phyloP scores from a whole-genome alignment of 23 red algal species.

The Gracilaria gracilis region DNA sequence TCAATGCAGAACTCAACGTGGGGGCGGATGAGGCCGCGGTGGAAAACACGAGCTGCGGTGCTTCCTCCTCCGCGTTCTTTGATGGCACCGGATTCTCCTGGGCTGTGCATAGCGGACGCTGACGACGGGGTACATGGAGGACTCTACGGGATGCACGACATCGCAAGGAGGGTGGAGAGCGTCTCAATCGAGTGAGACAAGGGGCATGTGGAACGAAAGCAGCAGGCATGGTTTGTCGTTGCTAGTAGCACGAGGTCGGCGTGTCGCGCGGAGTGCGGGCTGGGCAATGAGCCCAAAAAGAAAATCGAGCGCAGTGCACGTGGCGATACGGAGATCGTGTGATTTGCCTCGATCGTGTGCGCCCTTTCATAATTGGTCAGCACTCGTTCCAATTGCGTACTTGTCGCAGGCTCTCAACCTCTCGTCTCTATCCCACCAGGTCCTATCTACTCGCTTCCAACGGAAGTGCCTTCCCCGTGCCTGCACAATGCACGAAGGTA shows the following conservation, averaged over 20 bases:
- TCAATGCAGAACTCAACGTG: slow-evolving; percentile 46
- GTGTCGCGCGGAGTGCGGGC: not conserved
- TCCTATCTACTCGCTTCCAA: not conserved
- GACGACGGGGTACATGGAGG: not conserved
- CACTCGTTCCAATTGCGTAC: not conserved
- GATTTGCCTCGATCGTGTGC: not conserved
- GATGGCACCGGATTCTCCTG: slow-evolving; percentile 15
- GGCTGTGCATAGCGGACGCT: not conserved
- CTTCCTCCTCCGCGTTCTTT: not conserved
- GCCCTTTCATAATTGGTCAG: not conserved
- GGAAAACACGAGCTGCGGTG: slow-evolving; percentile 48
- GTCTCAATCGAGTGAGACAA: not conserved
- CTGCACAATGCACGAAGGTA: not conserved
- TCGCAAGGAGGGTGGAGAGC: not conserved
- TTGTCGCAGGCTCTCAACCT: not conserved
- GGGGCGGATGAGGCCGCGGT: slow-evolving; percentile 68
- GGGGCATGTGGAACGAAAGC: slow-evolving; percentile 11
- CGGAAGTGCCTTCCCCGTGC: too few relatives aligned
- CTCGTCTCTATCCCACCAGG: not conserved
- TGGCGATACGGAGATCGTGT: slow-evolving; percentile 5
- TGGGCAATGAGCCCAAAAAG: not conserved
- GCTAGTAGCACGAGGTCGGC: not conserved
- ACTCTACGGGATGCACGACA: not conserved
- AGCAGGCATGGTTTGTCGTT: slow-evolving; percentile 19
- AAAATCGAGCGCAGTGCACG: not conserved